phyloP scores from a whole-genome alignment of 139 green algal genomes.

The Tetraselmis chui region DNA sequence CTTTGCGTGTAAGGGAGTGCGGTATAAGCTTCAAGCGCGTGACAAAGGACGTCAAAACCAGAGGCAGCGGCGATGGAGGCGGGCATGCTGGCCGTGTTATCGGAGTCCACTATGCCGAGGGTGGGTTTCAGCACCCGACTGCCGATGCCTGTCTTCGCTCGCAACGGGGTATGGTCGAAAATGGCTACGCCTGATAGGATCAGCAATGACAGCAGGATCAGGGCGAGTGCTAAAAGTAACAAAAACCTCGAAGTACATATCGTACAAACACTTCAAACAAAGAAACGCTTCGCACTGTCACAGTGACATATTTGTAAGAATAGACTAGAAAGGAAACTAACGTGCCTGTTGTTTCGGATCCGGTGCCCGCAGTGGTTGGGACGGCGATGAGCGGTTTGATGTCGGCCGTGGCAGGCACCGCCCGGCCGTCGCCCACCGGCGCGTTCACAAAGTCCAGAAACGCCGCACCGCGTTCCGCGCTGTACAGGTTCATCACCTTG shows the following conservation, averaged over 20 bases:
- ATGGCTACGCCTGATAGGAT: not conserved
- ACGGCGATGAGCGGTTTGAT: not conserved
- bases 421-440: not conserved
- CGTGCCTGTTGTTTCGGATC: not conserved
- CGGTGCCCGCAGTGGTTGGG: not conserved
- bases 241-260: too few relatives aligned
- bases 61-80: not conserved
- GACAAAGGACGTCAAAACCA: not conserved
- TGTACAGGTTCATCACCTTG: not conserved
- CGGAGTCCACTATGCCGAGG: not conserved
- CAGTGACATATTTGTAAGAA: too few relatives aligned
- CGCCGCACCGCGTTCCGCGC: not conserved
- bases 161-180: not conserved
- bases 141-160: not conserved
- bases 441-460: not conserved
- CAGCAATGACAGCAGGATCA: too few relatives aligned
- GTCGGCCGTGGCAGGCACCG: not conserved
- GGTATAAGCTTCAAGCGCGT: not conserved
- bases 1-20: not conserved
- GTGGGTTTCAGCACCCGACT: not conserved
- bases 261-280: too few relatives aligned
- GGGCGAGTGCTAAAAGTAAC: too few relatives aligned
- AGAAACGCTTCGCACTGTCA: too few relatives aligned
- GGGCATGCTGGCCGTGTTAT: not conserved
- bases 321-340: too few relatives aligned